Conservation (phyloP, 2,329 filamentous ascomycete genomes). For the Macroventuria anomochaeta region DNA sequence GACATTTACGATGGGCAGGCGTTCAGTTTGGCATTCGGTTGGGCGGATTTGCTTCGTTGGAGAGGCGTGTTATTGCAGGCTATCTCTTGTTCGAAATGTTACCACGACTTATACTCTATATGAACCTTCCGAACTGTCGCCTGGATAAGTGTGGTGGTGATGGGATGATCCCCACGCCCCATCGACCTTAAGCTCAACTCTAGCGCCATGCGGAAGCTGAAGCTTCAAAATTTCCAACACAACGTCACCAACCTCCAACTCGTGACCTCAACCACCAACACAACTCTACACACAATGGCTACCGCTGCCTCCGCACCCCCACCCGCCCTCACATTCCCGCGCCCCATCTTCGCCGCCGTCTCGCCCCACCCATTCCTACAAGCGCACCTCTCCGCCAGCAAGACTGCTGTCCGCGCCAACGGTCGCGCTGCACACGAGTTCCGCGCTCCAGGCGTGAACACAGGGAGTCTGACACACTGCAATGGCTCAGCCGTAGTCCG, state of each 20-base stretch:
- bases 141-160: not conserved
- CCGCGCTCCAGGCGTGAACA: conserved; percentile 77
- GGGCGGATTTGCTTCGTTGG: conserved; percentile 4
- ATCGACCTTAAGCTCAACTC: conserved; percentile 26
- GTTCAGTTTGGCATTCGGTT: conserved; percentile 20
- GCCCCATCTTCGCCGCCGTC: conserved; percentile 84
- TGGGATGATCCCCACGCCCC: conserved; percentile 17
- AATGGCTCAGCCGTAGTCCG: conserved; percentile 90
- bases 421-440: conserved; percentile 74
- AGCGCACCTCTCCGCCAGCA: conserved; percentile 76
- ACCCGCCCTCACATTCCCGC: conserved; percentile 58
- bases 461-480: conserved; percentile 83
- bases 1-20: conserved; percentile 21
- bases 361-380: conserved; percentile 89
- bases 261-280: not conserved
- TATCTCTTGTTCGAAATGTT: conserved; percentile 17
- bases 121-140: not conserved
- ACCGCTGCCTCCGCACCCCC: conserved; percentile 26
- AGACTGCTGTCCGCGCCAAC: conserved; percentile 75
- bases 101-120: conserved; percentile 3
- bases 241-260: conserved; percentile 10
- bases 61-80: conserved; percentile 10
- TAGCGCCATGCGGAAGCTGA: conserved; percentile 24
- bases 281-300: conserved; percentile 25
- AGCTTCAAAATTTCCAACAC: conserved; percentile 37